Conservation (phyloP, 2,329 filamentous ascomycete genomes). For the Apiospora marii region DNA sequence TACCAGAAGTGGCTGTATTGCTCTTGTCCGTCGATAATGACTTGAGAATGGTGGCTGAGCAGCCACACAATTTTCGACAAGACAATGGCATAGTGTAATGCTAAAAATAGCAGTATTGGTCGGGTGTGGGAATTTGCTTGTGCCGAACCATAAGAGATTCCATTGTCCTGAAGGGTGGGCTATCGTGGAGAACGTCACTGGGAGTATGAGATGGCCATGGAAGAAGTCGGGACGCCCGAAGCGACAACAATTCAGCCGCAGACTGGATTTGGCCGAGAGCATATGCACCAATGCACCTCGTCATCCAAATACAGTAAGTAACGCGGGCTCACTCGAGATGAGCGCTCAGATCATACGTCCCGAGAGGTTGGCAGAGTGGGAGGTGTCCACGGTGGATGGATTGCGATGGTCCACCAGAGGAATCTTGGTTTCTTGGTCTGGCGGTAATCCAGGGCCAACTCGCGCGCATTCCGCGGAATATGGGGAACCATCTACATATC, state of each 20-base stretch:
- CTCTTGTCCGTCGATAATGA: background rate
- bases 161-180: background rate
- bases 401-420: background rate
- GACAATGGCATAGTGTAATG: background rate
- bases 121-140: background rate
- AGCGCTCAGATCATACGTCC: background rate
- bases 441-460: too few relatives aligned
- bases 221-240: background rate
- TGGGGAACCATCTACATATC: too few relatives aligned
- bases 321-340: background rate
- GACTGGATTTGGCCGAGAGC: background rate
- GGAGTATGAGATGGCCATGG: too few relatives aligned
- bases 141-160: background rate
- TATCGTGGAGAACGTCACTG: too few relatives aligned
- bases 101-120: too few relatives aligned
- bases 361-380: conserved; percentile 5
- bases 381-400: background rate
- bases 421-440: background rate
- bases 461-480: too few relatives aligned
- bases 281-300: background rate
- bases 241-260: background rate
- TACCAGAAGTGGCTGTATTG: background rate
- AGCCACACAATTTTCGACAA: too few relatives aligned
- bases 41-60: too few relatives aligned
- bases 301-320: background rate